Percentiles rank a stretch among this genome's conserved stretches.
These are phyloP conservation scores for Wickerhamomyces ciferrii DNA, from an alignment of 805 yeast genomes.

Conservation along the genomic window DNA sequence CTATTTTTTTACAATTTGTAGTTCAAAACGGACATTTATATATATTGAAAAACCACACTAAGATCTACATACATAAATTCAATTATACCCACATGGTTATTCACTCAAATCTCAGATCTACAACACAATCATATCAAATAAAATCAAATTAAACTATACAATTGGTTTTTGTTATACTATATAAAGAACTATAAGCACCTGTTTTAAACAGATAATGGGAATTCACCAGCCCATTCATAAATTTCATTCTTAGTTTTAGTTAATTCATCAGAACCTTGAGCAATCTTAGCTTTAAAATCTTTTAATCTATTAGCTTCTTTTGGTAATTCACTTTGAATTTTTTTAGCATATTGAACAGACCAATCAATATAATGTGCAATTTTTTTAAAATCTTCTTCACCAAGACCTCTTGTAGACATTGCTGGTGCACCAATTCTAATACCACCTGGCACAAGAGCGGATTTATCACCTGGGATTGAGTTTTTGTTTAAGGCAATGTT, in stretches of 20 bases:
- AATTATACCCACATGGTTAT: too few relatives aligned
- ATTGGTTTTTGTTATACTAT: too few relatives aligned
- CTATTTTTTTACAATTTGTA: too few relatives aligned
- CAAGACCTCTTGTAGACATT: conserved; percentile 96
- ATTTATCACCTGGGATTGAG: conserved; percentile 96
- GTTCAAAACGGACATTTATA: too few relatives aligned
- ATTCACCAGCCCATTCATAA: conserved; percentile 85
- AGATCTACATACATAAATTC: too few relatives aligned
- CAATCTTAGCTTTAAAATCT: conserved; percentile 86
- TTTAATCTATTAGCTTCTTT: conserved; percentile 91
- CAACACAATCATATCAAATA: too few relatives aligned
- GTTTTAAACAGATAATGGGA: conserved; percentile 57
- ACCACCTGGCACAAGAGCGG: conserved; percentile 96
- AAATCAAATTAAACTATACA: too few relatives aligned
- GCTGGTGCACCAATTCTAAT: conserved; percentile 98
- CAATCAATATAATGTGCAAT: conserved; percentile 77
- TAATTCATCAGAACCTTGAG: conserved; percentile 67
- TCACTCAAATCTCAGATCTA: too few relatives aligned
- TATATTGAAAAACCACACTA: too few relatives aligned
- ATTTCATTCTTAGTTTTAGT: conserved; percentile 69
- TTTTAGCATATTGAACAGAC: conserved; percentile 72
- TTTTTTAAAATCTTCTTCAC: conserved; percentile 76
- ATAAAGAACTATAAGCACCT: too few relatives aligned
- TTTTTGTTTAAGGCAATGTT: conserved; percentile 97
- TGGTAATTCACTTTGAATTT: conserved; percentile 76